A percentile compares a stretch with the other conserved stretches of the same genome.
Conservation (phyloP, 345 rosid species). For the Salix exigua region DNA sequence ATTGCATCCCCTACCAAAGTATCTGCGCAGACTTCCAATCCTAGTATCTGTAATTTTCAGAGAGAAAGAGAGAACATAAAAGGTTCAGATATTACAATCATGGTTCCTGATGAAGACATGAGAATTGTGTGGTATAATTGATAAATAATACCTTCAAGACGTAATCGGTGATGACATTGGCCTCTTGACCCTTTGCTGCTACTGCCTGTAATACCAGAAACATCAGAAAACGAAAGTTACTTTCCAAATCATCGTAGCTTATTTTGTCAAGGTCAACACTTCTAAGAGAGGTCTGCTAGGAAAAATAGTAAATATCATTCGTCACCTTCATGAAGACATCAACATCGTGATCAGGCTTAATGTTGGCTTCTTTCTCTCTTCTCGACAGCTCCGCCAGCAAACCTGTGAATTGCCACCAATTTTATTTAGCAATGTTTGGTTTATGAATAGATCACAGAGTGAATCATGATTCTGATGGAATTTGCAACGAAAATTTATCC, state of each 20-base stretch:
- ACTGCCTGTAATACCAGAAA: slow-evolving; percentile 39
- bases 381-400: slow-evolving; percentile 63
- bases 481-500: neutral
- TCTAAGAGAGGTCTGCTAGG: neutral
- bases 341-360: slow-evolving; percentile 75
- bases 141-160: slow-evolving; percentile 52
- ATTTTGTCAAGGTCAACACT: too few relatives aligned
- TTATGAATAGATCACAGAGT: neutral
- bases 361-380: slow-evolving; percentile 75
- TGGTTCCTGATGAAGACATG: neutral
- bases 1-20: slow-evolving; percentile 67
- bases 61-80: neutral
- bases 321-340: slow-evolving; percentile 81
- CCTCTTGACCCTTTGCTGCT: slow-evolving; percentile 43
- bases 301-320: neutral
- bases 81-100: neutral
- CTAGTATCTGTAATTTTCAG: slow-evolving; percentile 49
- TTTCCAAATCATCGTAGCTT: neutral
- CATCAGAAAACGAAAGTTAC: neutral
- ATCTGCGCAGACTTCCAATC: slow-evolving; percentile 68
- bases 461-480: neutral
- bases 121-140: neutral
- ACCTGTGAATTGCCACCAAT: slow-evolving; percentile 30
- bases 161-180: slow-evolving; percentile 75
- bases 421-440: neutral